Conservation (phyloP, 495 filamentous ascomycete species). For the Podospora comata region DNA sequence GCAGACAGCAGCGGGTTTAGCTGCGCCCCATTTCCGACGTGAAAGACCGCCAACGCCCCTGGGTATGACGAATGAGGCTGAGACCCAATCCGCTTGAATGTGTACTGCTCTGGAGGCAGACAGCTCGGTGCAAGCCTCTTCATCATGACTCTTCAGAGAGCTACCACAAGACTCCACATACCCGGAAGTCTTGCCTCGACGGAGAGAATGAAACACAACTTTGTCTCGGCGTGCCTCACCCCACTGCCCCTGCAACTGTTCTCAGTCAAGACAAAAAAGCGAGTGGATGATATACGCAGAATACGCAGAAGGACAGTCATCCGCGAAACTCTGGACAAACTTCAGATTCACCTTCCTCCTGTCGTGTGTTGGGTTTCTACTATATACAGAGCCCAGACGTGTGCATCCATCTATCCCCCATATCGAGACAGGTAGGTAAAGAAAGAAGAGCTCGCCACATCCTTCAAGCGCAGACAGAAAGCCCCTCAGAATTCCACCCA, state of each 20-base stretch:
- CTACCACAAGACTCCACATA: too few species aligned
- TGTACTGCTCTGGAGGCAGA: neutral
- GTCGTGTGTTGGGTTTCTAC: neutral
- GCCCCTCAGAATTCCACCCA: neutral
- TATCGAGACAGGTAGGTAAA: neutral
- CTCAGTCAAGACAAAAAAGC: neutral
- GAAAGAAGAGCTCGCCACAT: neutral
- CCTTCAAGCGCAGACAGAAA: neutral
- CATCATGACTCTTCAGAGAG: neutral
- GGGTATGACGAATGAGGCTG: constrained; percentile 3
- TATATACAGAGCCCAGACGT: neutral
- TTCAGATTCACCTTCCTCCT: neutral
- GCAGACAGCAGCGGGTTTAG: neutral
- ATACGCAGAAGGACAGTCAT: neutral
- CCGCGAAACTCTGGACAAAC: neutral
- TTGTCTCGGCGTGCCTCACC: neutral
- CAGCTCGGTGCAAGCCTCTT: neutral
- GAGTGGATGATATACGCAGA: neutral
- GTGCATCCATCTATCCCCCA: neutral
- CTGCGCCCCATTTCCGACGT: neutral
- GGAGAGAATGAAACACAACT: neutral
- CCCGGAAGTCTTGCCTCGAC: neutral
- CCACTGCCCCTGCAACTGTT: neutral
- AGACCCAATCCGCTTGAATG: neutral
- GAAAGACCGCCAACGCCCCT: neutral